These are phyloP conservation scores for Aquanectria penicillioides DNA, from an alignment of 2,329 filamentous ascomycete genomes.

Conservation along the genomic window DNA sequence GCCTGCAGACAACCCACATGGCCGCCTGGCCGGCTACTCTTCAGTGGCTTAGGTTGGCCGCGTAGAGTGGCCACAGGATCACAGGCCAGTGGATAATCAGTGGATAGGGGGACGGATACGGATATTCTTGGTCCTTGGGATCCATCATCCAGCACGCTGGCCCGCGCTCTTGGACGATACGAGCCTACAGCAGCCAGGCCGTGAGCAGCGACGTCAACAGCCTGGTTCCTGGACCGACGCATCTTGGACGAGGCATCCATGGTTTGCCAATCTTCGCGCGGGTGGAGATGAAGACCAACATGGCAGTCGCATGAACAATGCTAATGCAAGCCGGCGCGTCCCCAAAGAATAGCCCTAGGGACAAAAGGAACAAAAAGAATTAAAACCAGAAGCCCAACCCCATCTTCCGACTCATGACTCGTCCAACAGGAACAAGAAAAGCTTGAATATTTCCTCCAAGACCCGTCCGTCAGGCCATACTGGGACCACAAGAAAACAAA, in stretches of 20 bases:
- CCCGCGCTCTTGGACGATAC: not conserved
- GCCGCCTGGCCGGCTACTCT: slow-evolving; percentile 25
- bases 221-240: not conserved
- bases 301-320: slow-evolving; percentile 31
- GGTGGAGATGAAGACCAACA: slow-evolving; percentile 29
- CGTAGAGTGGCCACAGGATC: slow-evolving; percentile 13
- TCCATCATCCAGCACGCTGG: not conserved
- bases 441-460: not conserved
- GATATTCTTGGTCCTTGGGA: slow-evolving; percentile 5
- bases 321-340: slow-evolving; percentile 19
- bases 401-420: not conserved
- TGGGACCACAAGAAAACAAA: not conserved
- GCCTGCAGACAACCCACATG: slow-evolving; percentile 29
- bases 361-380: not conserved
- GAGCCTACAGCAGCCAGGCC: too few relatives aligned
- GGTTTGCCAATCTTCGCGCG: slow-evolving; percentile 7
- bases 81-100: not conserved
- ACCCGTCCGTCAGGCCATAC: slow-evolving; percentile 1
- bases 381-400: slow-evolving; percentile 1
- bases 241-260: slow-evolving; percentile 15
- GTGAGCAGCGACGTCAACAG: not conserved
- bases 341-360: too few relatives aligned
- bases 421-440: not conserved
- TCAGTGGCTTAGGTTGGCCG: not conserved
- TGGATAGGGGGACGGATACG: not conserved